Evolutionary conservation across 148 eudicot genomes (phyloP), one percentile per base, ranked within the genome.

Genomic region (Heliosperma pusillum): DNA sequence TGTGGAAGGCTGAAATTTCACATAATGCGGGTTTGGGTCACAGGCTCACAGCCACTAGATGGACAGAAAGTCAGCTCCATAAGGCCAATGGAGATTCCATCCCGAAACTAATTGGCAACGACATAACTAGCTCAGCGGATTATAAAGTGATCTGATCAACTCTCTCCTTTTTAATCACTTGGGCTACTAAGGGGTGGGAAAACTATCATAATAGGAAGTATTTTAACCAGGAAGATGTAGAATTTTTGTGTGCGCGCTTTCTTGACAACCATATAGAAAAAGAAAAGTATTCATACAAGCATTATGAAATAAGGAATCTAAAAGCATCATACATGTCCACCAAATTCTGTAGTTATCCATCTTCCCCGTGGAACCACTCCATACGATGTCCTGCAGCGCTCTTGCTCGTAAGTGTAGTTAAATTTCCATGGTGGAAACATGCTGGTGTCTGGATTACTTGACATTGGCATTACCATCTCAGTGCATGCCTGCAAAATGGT

Each of bases 401-500:
- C 87, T 83, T 86, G 74, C 71, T 82, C 86, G 70, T 84, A 81
- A 56, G 90, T 81, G 80, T 82, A 86, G 76, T 88, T 91, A 76
- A 61, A 93, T 66, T 73, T 76, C 80, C 73, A 93, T 29, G 83
- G 55, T 70, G 85, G 87, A 86, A 89, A 93, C 95, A 93, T 93
- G 77, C 98, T 93, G 22, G 81, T 84, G 13, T 83, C 62, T 40
- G 66, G 85, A 79, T 80, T 85, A 59, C 91, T 91, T n/a, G 97
- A 82, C 85, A 86, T 84, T 76, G 98, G 98, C 98, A 93, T 93
- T 58, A 93, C 88, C 98, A 93, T 93, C 84, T 93, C 98, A 30
- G 97, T 89, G 80, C 98, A 93, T 66, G 97, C 98, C 98, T 93
- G 83, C 53, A 72, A n/a, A 55, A 30, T 74, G 22, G 27, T 29